These are phyloP conservation scores for Pichia deserticola DNA, from an alignment of 805 yeast genomes.

Conservation along the genomic window DNA sequence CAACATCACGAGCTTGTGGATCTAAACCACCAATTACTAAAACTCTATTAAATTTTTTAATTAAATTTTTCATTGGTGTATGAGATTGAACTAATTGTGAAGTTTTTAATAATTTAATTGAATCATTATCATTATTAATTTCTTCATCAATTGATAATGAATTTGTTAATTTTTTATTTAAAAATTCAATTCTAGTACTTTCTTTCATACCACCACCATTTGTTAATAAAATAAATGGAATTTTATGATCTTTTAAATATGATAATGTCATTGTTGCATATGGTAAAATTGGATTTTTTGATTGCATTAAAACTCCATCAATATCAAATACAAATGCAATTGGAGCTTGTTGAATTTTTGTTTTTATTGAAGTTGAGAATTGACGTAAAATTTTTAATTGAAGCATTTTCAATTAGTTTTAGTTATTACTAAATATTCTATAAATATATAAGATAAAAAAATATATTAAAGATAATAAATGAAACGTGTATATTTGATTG, in stretches of 20 bases:
- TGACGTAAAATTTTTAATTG: too few relatives aligned
- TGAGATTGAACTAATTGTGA: slow-evolving; percentile 76
- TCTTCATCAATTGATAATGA: not conserved
- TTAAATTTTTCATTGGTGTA: slow-evolving; percentile 68
- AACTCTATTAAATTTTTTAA: slow-evolving; percentile 47
- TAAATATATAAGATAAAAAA: too few relatives aligned
- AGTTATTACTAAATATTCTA: too few relatives aligned
- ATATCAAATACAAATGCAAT: slow-evolving; percentile 40
- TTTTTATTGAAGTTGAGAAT: not conserved
- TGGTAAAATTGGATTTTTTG: slow-evolving; percentile 52
- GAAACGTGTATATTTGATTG: too few relatives aligned
- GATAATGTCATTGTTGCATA: slow-evolving; percentile 52
- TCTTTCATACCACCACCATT: slow-evolving; percentile 88
- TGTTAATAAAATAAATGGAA: slow-evolving; percentile 77
- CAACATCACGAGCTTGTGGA: slow-evolving; percentile 71
- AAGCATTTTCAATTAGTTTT: not conserved
- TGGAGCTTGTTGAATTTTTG: slow-evolving; percentile 1
- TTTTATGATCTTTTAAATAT: slow-evolving; percentile 37
- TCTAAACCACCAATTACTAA: slow-evolving; percentile 76
- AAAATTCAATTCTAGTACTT: slow-evolving; percentile 43
- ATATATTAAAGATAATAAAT: too few relatives aligned
- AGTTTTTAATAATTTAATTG: slow-evolving; percentile 19
- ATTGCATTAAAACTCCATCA: slow-evolving; percentile 83
- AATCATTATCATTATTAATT: slow-evolving; percentile 24
- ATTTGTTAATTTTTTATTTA: slow-evolving; percentile 29